These are phyloP conservation scores for Stephanodiscus triporus DNA, from an alignment of 108 stramenopile genomes.

Conservation along the genomic window DNA sequence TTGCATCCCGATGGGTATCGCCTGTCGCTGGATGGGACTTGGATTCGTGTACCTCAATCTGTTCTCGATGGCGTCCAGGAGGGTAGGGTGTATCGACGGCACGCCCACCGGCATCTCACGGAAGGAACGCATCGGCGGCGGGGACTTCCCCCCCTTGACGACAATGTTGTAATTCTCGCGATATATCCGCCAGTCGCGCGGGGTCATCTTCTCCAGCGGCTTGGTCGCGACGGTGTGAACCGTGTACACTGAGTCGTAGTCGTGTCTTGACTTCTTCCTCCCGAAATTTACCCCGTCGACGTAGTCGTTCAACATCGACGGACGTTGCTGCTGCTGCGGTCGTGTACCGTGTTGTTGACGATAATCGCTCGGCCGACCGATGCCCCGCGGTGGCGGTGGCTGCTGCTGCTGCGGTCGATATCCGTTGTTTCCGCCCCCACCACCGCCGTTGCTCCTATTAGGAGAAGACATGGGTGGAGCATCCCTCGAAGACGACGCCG, in stretches of 20 bases:
- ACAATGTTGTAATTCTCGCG: constrained; percentile 97
- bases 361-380: constrained; percentile 19
- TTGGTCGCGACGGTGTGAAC: constrained; percentile 68
- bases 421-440: constrained; percentile 10
- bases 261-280: constrained; percentile 28
- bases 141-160: constrained; percentile 91
- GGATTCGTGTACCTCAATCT: constrained; percentile 84
- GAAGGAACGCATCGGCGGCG: constrained; percentile 87
- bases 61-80: constrained; percentile 77
- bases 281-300: constrained; percentile 24
- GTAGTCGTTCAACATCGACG: background rate
- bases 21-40: constrained; percentile 92
- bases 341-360: constrained; percentile 14
- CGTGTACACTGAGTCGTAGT: constrained; percentile 25
- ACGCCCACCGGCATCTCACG: constrained; percentile 62
- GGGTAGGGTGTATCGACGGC: constrained; percentile 58
- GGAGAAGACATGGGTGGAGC: too few relatives aligned
- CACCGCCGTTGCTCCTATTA: constrained; percentile 51
- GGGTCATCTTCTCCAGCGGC: constrained; percentile 87
- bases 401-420: constrained; percentile 29
- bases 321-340: constrained; percentile 2
- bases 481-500: constrained; percentile 39
- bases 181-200: constrained; percentile 97
- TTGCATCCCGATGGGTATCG: constrained; percentile 94
- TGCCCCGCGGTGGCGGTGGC: constrained; percentile 5